These are phyloP conservation scores for Candolleomyces aberdarensis DNA, from an alignment of 768 basidiomycete genomes.

Conservation along the genomic window DNA sequence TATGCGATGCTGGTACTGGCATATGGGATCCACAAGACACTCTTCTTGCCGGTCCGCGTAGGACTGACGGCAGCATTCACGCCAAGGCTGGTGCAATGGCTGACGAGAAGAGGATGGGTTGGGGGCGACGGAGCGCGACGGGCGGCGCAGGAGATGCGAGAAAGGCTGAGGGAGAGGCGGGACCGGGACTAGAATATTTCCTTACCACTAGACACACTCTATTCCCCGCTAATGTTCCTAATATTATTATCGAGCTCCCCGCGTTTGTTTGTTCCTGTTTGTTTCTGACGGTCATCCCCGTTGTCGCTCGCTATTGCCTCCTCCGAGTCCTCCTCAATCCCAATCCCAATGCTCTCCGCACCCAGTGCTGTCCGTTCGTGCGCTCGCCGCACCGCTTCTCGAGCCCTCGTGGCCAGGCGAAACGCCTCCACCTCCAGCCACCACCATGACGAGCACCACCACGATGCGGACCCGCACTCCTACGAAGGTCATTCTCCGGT, in stretches of 20 bases:
- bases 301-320: background rate
- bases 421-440: conserved; percentile 11
- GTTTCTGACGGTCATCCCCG: conserved; percentile 1
- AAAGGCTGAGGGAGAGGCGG: conserved; percentile 39
- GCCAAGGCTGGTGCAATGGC: conserved; percentile 82
- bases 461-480: conserved; percentile 40
- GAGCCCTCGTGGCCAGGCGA: conserved; percentile 15
- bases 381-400: conserved; percentile 24
- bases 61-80: conserved; percentile 87
- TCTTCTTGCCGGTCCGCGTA: conserved; percentile 85
- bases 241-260: background rate
- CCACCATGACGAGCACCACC: conserved; percentile 25
- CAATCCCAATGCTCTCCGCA: conserved; percentile 38
- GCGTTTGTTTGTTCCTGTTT: conserved; percentile 3
- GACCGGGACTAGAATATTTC: conserved; percentile 16
- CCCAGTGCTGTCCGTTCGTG: conserved; percentile 36
- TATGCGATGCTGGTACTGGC: conserved; percentile 93
- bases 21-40: conserved; percentile 93
- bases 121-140: conserved; percentile 66
- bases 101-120: conserved; percentile 79
- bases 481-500: conserved; percentile 49
- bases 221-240: no score
- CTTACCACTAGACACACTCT: no score
- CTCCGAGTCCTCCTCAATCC: background rate
- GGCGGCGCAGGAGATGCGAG: conserved; percentile 54